These are phyloP conservation scores for Daldinia decipiens DNA, from an alignment of 495 filamentous ascomycete genomes.

Conservation along the genomic window DNA sequence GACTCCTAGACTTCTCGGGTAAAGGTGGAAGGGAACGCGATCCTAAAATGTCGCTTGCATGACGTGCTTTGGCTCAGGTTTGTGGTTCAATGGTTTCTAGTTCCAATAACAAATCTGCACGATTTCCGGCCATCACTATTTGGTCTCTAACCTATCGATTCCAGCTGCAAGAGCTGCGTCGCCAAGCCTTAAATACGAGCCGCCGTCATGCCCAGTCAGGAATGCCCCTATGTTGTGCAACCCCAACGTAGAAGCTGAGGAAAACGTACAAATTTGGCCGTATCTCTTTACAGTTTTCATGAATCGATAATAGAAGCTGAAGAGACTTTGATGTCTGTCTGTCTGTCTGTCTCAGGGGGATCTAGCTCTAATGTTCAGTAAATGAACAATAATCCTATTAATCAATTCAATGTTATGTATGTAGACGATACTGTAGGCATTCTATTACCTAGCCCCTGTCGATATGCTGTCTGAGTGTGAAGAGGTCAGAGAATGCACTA, in stretches of 20 bases:
- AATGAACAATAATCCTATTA: not conserved
- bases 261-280: not conserved
- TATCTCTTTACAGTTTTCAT: not conserved
- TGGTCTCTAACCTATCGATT: slow-evolving; percentile 19
- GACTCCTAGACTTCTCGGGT: slow-evolving; percentile 1
- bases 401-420: too few species aligned
- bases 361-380: not conserved
- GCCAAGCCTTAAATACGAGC: slow-evolving; percentile 44
- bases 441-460: not conserved
- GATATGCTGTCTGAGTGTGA: not conserved
- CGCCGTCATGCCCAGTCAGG: slow-evolving; percentile 19
- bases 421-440: too few species aligned
- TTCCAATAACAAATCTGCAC: slow-evolving; percentile 8
- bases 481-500: not conserved
- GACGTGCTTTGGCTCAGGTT: slow-evolving; percentile 33
- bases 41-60: slow-evolving; percentile 9
- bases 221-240: slow-evolving; percentile 31
- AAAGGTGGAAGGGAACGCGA: slow-evolving; percentile 22
- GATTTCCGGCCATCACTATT: not conserved
- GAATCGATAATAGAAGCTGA: not conserved
- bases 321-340: not conserved
- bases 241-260: not conserved
- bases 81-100: slow-evolving; percentile 20
- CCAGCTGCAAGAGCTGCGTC: slow-evolving; percentile 30
- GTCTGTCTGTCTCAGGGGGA: not conserved